These are phyloP conservation scores for Xylaria bambusicola DNA, from an alignment of 495 filamentous ascomycete species.

Conservation along the genomic window DNA sequence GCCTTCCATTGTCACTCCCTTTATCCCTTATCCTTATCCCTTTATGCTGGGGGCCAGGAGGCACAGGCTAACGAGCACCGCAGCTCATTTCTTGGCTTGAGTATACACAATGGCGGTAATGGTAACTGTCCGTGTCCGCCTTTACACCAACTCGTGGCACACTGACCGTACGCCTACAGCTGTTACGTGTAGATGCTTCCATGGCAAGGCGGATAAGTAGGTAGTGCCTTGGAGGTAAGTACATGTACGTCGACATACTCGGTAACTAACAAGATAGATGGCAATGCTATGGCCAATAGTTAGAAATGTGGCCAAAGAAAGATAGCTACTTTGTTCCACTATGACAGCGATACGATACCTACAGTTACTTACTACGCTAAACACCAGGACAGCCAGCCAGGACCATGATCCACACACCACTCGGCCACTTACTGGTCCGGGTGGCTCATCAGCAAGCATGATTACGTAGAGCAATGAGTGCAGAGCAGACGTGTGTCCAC, in stretches of 20 bases:
- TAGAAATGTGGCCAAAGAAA: neutral
- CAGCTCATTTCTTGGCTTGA: conserved; percentile 8
- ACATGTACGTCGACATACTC: no score
- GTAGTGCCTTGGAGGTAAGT: neutral
- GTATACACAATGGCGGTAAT: no score
- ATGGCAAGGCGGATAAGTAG: neutral
- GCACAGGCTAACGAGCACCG: neutral
- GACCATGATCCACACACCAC: no score
- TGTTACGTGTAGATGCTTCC: conserved; percentile 6
- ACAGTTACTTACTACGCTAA: no score
- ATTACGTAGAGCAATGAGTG: conserved; percentile 16
- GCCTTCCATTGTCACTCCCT: no score
- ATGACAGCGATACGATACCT: no score
- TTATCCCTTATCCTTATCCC: neutral
- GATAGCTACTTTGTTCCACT: neutral
- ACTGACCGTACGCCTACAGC: no score
- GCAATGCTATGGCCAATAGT: no score
- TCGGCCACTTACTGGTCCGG: conserved; percentile 1
- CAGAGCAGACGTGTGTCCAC: conserved; percentile 6
- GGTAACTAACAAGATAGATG: no score
- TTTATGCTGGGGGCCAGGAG: neutral
- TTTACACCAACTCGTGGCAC: no score
- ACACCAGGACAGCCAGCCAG: no score
- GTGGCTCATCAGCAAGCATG: conserved; percentile 2
- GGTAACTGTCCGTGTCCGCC: no score